phyloP scores from a whole-genome alignment of 306 rosid species.

The Cicer cuneatum region DNA sequence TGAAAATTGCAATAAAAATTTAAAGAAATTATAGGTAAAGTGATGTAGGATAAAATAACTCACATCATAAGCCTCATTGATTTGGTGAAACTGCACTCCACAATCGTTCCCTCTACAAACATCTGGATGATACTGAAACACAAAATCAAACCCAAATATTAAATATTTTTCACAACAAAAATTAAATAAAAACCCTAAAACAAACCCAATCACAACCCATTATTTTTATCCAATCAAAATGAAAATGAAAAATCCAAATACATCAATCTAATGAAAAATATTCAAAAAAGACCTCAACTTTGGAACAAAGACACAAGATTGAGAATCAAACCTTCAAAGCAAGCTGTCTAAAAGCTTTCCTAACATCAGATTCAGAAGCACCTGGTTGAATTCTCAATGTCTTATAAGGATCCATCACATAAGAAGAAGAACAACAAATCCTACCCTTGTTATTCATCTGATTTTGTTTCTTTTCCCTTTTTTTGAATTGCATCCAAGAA shows the following conservation, averaged over 20 bases:
- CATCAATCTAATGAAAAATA: not conserved
- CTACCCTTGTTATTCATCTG: constrained; percentile 39
- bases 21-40: not conserved
- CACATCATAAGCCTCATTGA: constrained; percentile 95
- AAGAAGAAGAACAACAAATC: constrained; percentile 56
- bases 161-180: not conserved
- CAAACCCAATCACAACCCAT: not conserved
- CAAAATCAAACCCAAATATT: not conserved
- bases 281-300: not conserved
- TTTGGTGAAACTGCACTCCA: constrained; percentile 77
- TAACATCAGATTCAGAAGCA: constrained; percentile 90
- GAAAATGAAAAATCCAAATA: not conserved
- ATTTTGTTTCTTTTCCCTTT: constrained; percentile 40
- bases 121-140: constrained; percentile 89
- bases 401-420: constrained; percentile 68
- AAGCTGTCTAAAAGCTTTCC: constrained; percentile 83
- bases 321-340: constrained; percentile 75
- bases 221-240: not conserved
- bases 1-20: not conserved
- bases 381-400: constrained; percentile 68
- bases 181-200: not conserved
- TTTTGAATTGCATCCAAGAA: constrained; percentile 55
- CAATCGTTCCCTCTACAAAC: constrained; percentile 84
- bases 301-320: not conserved
- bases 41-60: constrained; percentile 4